A percentile compares a stretch with the other conserved stretches of the same genome.
Evolutionary conservation across 176 grass and related monocot genomes (phyloP).

Genomic region (Oryza meyeriana): DNA sequence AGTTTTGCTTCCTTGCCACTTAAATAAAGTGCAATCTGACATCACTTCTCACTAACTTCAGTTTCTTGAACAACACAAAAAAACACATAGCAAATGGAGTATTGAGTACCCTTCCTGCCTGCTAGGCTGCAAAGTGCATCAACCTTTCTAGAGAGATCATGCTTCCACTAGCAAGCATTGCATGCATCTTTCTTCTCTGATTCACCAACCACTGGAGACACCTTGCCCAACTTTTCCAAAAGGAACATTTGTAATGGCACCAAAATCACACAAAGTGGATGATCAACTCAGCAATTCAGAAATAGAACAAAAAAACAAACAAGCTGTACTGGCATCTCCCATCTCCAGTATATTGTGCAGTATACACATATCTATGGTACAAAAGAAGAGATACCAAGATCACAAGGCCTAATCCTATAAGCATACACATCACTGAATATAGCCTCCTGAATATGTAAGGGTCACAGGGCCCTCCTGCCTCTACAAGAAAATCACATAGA

Average conservation of each 20-base stretch:
- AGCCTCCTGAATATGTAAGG: not conserved
- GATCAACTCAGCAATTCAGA: not conserved
- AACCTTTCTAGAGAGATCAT: constrained; percentile 38
- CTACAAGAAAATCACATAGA: constrained; percentile 23
- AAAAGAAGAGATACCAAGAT: constrained; percentile 25
- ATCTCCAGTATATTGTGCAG: constrained; percentile 37
- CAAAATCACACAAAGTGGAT: not conserved
- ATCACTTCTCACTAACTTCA: not conserved
- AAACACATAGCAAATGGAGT: not conserved
- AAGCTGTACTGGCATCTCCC: constrained; percentile 4
- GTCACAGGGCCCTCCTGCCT: not conserved
- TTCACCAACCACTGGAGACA: constrained; percentile 30
- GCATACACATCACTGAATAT: not conserved
- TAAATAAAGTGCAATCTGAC: not conserved
- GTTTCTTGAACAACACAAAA: not conserved
- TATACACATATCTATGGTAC: constrained; percentile 36
- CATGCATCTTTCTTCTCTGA: not conserved
- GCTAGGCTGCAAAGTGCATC: not conserved
- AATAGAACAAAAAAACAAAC: not conserved
- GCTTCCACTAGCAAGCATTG: constrained; percentile 8
- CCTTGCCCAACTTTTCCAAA: not conserved
- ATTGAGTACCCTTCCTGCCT: constrained; percentile 6
- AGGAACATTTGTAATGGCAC: not conserved
- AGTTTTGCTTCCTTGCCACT: not conserved
- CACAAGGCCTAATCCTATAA: constrained; percentile 30